A percentile compares a stretch with the other conserved stretches of the same genome.
These are phyloP conservation scores for Trametes cinnabarina DNA, from an alignment of 768 basidiomycete genomes.

Conservation along the genomic window DNA sequence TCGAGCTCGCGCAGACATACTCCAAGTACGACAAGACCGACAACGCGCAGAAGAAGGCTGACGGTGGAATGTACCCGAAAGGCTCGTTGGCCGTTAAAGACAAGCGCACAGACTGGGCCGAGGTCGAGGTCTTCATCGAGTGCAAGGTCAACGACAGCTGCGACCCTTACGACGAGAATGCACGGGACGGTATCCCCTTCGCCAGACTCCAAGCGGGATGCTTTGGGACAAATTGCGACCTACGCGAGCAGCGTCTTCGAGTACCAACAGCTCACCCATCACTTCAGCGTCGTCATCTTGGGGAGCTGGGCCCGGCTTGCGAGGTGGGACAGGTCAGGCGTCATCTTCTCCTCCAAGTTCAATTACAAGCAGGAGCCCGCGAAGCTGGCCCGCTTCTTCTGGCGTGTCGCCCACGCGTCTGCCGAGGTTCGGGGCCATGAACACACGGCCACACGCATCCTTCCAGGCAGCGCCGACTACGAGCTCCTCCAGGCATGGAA, in stretches of 20 bases:
- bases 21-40: too few relatives aligned
- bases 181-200: not conserved
- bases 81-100: not conserved
- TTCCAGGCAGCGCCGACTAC: not conserved
- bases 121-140: not conserved
- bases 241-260: not conserved
- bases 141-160: not conserved
- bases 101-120: not conserved
- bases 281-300: not conserved
- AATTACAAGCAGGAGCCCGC: not conserved
- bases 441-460: not conserved
- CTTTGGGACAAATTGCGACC: not conserved
- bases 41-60: not conserved
- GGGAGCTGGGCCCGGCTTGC: not conserved
- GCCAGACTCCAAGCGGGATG: not conserved
- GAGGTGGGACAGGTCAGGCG: not conserved
- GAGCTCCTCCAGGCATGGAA: not conserved
- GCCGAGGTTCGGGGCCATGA: not conserved
- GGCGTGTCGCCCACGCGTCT: not conserved
- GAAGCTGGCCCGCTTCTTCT: slow-evolving; percentile 2
- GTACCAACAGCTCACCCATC: slow-evolving; percentile 3
- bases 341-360: not conserved
- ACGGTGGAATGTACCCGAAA: not conserved
- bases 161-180: not conserved
- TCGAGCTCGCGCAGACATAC: not conserved